Base-by-base conservation (phyloP, 257 asterid species). In the Paraleonurus japonicus region DNA sequence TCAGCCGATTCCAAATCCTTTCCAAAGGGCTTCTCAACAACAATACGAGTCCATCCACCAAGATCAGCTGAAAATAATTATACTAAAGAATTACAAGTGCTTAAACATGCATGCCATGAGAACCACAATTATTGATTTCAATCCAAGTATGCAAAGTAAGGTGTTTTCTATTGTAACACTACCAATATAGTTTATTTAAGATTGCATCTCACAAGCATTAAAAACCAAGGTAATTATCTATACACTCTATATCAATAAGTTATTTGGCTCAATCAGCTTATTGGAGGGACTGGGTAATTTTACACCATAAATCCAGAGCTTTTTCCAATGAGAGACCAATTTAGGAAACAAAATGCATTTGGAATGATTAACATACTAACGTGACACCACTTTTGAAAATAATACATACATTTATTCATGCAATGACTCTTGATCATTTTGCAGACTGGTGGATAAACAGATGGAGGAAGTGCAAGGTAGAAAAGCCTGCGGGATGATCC, bases 381-480 rank as follows among this genome's bases (percentile, higher is more conserved):
- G 39, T 11, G 43, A 15, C 33, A 62, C 15, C 27, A 28, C 4
- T 22, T 47, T 10, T 22, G 28, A 53, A 37, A 67, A 67, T 19
- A 67, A 33, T 23, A 57, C 86, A 11, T 92, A 95, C 99, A 81
- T 80, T 70, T 88, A 74, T 90, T 88, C 91, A 73, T 90, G 89
- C 89, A 83, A 70, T 81, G 60, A 45, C 33, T 74, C 82, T 87
- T 89, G 81, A 95, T 95, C 99, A 92, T 95, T 82, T 81, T 90
- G 90, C 96, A 90, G 85, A 95, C 98, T 23, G 85, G 90, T 27
- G 99, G 99, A 79, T 95, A 95, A 23, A 95, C 96, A 24, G 99
- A 88, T n/a, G 99, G 99, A 59, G 99, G 99, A 82, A 92, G 99
- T 62, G 99, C 99, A 41, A 95, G 83, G 80, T 95, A 95, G 85